Base-by-base conservation (phyloP, 225 moss, liverwort and hornwort genomes). In the Lunularia cruciata region DNA sequence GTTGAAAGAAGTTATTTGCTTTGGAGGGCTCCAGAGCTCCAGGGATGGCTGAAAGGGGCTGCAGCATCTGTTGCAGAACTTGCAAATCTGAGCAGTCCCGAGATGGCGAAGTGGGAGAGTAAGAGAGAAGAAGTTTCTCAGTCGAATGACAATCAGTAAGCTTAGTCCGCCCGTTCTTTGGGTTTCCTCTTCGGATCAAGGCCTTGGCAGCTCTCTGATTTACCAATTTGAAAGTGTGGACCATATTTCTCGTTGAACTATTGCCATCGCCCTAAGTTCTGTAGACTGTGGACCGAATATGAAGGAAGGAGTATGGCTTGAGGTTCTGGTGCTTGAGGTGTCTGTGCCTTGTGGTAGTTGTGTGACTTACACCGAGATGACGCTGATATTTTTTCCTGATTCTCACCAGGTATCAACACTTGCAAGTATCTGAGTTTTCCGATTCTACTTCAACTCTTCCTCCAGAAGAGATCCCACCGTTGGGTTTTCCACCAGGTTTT, bases 1-100 rank as follows among this genome's bases (percentile, higher is more conserved):
- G 61, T 92, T 28, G 90, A 90, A 58, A 81, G 92, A 45, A 89
- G 78, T 70, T 85, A 80, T 74, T 70, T 96, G 60, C 78, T 96
- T 42, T 96, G 92, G 92, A 90, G 87, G 58, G 82, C 86, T 36
- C 85, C 87, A 18, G 89, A 96, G 64, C 84, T 92, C 47, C 96
- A 96, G 79, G 74, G 77, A 47, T 96, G 92, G 90, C 76, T 96
- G 9, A 90, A 85, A 75, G 79, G 78, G 46, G 82, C 78, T 36
- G 90, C 92, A 11, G 73, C 85, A 73, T 73, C 68, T 67, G 78
- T 96, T 48, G 67, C 80, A 31, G 59, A 68, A 61, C 70, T 83
- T 68, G 82, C 89, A 71, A 85, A 85, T 6, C 70, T 65, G 57
- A 75, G 75, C 54, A 75, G 72, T 75, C 54, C 71, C 64, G 96